Conservation (phyloP, 2,329 filamentous ascomycete genomes). For the Arthrobotrys megalospora region DNA sequence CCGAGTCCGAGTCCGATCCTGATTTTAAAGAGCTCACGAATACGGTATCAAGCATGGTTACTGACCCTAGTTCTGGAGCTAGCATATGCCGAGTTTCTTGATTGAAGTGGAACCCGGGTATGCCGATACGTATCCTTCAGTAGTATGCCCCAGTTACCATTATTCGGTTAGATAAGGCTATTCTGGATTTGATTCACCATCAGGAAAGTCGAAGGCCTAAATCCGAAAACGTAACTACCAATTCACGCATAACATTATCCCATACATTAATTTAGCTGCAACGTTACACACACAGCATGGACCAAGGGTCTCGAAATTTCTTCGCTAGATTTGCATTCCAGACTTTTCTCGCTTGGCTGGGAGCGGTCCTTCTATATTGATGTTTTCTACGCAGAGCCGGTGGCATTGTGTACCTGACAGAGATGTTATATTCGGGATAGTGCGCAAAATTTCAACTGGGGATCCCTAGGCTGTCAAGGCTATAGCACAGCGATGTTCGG, state of each 20-base stretch:
- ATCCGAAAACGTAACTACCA: constrained; percentile 3
- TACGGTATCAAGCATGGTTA: background rate
- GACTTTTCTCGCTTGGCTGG: constrained; percentile 31
- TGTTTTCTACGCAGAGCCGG: constrained; percentile 7
- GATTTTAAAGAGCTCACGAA: constrained; percentile 12
- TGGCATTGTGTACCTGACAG: constrained; percentile 30
- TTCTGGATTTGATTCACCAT: constrained; percentile 2
- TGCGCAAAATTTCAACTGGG: constrained; percentile 24
- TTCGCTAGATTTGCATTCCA: constrained; percentile 2
- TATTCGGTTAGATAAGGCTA: constrained; percentile 41
- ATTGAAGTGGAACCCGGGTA: constrained; percentile 7
- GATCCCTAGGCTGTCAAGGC: background rate
- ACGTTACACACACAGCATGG: constrained; percentile 48
- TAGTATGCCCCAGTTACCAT: background rate
- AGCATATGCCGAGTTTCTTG: constrained; percentile 3
- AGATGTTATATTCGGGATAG: background rate
- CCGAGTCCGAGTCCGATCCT: background rate
- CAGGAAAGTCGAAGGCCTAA: constrained; percentile 4
- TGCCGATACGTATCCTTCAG: constrained; percentile 9
- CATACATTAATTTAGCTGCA: constrained; percentile 27
- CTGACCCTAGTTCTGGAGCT: background rate
- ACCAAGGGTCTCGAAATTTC: constrained; percentile 13
- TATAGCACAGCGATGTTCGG: constrained; percentile 16
- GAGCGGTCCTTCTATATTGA: constrained; percentile 39
- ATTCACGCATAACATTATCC: constrained; percentile 22